These are phyloP conservation scores for Magnolia sinica DNA, from an alignment of 164 flowering plant species.

Conservation along the genomic window DNA sequence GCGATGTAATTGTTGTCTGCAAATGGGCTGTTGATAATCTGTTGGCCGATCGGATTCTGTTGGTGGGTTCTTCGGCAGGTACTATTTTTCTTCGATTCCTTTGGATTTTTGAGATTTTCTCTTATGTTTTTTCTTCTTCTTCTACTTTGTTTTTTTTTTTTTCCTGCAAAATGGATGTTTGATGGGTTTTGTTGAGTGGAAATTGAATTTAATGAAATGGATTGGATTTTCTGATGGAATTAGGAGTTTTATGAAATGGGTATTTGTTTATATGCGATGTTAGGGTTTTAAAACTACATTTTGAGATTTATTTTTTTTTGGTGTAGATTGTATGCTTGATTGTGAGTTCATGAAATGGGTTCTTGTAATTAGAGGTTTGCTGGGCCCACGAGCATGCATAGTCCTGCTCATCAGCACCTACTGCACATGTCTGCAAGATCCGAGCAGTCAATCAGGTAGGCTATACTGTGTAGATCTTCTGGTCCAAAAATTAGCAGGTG, in stretches of 20 bases:
- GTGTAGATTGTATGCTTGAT: not conserved
- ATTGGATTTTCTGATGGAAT: not conserved
- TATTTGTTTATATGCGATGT: not conserved
- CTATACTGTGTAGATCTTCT: not conserved
- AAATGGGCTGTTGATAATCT: slow-evolving; percentile 50
- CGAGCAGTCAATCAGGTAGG: not conserved
- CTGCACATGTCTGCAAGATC: too few species aligned
- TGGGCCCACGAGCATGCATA: too few species aligned
- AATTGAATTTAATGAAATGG: slow-evolving; percentile 5
- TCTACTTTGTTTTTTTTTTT: not conserved
- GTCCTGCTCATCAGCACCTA: too few species aligned
- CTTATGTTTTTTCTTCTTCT: too few species aligned
- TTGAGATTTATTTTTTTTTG: not conserved
- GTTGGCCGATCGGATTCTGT: slow-evolving; percentile 41
- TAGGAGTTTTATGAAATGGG: slow-evolving; percentile 9
- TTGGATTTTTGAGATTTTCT: not conserved
- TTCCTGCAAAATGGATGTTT: not conserved
- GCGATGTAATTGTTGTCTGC: slow-evolving; percentile 72
- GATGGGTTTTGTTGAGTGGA: slow-evolving; percentile 1
- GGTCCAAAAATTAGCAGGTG: not conserved
- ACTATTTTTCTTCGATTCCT: slow-evolving; percentile 6
- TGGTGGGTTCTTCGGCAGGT: slow-evolving; percentile 90
- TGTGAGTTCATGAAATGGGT: too few species aligned
- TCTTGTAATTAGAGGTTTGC: too few species aligned
- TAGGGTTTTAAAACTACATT: not conserved